These are phyloP conservation scores for Polyporus tsugae DNA, from an alignment of 1,284 basidiomycete genomes.

Conservation along the genomic window DNA sequence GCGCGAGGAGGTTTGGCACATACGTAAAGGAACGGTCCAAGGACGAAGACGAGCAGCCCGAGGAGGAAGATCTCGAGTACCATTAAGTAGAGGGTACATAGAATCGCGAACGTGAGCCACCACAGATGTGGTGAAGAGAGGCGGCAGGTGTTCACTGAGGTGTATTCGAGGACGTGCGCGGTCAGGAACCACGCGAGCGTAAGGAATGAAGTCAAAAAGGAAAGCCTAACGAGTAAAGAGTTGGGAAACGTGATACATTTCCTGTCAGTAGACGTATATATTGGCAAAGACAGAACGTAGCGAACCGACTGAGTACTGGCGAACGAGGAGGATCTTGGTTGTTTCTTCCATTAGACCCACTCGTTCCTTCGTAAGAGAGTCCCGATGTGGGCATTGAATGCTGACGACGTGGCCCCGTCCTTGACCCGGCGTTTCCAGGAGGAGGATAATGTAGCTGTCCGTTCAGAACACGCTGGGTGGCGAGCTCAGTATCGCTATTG, in stretches of 20 bases:
- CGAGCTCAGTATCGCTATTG: constrained; percentile 24
- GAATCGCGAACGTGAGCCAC: constrained; percentile 82
- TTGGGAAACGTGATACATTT: not conserved
- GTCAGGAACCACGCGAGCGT: constrained; percentile 83
- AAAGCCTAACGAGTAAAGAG: constrained; percentile 50
- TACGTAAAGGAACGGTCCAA: constrained; percentile 80
- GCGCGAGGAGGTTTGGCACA: constrained; percentile 40
- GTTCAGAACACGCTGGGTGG: constrained; percentile 23
- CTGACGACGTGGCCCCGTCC: constrained; percentile 7
- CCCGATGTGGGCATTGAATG: constrained; percentile 13
- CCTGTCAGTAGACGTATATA: constrained; percentile 1
- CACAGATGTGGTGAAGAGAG: constrained; percentile 77
- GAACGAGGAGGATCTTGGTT: constrained; percentile 24
- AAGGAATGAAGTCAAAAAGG: constrained; percentile 69
- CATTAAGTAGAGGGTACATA: constrained; percentile 82
- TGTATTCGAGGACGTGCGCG: constrained; percentile 80
- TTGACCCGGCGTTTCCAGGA: not conserved
- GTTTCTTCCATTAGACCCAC: constrained; percentile 9
- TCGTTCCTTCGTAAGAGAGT: constrained; percentile 24
- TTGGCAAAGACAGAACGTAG: no score
- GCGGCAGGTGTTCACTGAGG: constrained; percentile 75
- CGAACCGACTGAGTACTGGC: constrained; percentile 48
- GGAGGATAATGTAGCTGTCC: constrained; percentile 23
- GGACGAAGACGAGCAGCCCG: constrained; percentile 75
- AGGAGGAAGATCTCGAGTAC: constrained; percentile 76